Percentiles rank a stretch among this genome's conserved stretches.
Conservation (phyloP, 352 stramenopile genomes). For the Globisporangium solare region DNA sequence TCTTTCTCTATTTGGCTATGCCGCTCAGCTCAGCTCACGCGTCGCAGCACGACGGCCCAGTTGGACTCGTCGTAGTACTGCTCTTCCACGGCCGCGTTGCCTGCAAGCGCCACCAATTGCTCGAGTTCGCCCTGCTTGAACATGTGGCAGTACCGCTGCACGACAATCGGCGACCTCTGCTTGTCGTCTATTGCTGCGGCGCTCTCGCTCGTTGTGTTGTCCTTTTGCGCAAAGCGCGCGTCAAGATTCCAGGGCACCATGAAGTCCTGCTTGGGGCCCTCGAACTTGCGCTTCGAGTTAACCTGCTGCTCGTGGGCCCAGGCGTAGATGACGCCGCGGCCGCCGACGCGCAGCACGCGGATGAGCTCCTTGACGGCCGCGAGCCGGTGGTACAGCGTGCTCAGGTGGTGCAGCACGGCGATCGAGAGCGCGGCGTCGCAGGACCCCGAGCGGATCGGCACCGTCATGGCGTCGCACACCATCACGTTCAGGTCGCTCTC, state of each 20-base stretch:
- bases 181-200: background rate
- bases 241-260: slow-evolving; percentile 88
- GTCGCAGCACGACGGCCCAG: slow-evolving; percentile 77
- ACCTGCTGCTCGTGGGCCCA: slow-evolving; percentile 83
- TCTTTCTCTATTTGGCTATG: background rate
- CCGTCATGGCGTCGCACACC: slow-evolving; percentile 65
- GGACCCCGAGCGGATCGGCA: slow-evolving; percentile 66
- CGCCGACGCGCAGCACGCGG: slow-evolving; percentile 65
- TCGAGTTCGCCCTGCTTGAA: slow-evolving; percentile 84
- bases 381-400: slow-evolving; percentile 61
- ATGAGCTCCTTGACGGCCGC: slow-evolving; percentile 74
- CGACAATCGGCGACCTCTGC: slow-evolving; percentile 24
- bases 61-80: slow-evolving; percentile 87
- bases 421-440: slow-evolving; percentile 84
- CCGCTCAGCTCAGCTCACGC: slow-evolving; percentile 14
- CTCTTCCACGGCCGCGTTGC: slow-evolving; percentile 56
- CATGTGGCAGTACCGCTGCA: slow-evolving; percentile 89
- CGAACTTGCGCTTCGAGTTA: slow-evolving; percentile 74
- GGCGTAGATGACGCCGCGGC: slow-evolving; percentile 76
- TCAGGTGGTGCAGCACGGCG: slow-evolving; percentile 82
- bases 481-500: slow-evolving; percentile 59
- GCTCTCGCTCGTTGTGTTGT: slow-evolving; percentile 6
- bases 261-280: slow-evolving; percentile 67
- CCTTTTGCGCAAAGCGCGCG: slow-evolving; percentile 50
- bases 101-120: slow-evolving; percentile 49